Evolutionary conservation across 805 yeast species (phyloP).

Genomic region (Candida maesae): DNA sequence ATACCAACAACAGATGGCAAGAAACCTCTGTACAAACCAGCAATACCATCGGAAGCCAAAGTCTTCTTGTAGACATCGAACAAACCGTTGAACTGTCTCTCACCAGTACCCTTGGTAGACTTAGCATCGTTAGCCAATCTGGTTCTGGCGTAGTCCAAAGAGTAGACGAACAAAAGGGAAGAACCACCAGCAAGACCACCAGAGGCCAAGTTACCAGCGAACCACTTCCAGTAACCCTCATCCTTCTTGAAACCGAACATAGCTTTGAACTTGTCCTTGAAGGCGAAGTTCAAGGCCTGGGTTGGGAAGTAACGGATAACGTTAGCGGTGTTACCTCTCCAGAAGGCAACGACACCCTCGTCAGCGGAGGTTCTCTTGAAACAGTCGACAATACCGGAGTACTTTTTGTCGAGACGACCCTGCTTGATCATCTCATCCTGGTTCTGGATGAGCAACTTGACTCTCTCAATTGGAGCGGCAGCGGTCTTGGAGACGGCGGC

Average conservation of each 20-base stretch:
- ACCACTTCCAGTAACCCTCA: slow-evolving; percentile 90
- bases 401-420: slow-evolving; percentile 84
- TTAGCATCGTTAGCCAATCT: slow-evolving; percentile 98
- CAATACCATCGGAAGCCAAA: slow-evolving; percentile 91
- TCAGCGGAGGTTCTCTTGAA: slow-evolving; percentile 91
- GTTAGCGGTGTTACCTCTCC: slow-evolving; percentile 99
- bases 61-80: slow-evolving; percentile 96
- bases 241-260: slow-evolving; percentile 97
- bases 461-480: slow-evolving; percentile 97
- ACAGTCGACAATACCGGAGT: slow-evolving; percentile 90
- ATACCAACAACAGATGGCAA: slow-evolving; percentile 98
- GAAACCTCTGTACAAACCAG: slow-evolving; percentile 99
- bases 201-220: slow-evolving; percentile 97
- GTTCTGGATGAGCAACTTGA: slow-evolving; percentile 92
- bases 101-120: slow-evolving; percentile 74
- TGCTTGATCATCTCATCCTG: slow-evolving; percentile 98
- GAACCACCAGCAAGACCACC: slow-evolving; percentile 99
- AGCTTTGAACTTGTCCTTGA: slow-evolving; percentile 95
- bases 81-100: slow-evolving; percentile 96
- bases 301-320: slow-evolving; percentile 99
- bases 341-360: slow-evolving; percentile 90
- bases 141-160: slow-evolving; percentile 97
- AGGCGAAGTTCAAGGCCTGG: slow-evolving; percentile 97
- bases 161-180: slow-evolving; percentile 88
- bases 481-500: slow-evolving; percentile 98